These are phyloP conservation scores for Trichoderma simmonsii DNA, from an alignment of 2,329 filamentous ascomycete genomes.

Conservation along the genomic window DNA sequence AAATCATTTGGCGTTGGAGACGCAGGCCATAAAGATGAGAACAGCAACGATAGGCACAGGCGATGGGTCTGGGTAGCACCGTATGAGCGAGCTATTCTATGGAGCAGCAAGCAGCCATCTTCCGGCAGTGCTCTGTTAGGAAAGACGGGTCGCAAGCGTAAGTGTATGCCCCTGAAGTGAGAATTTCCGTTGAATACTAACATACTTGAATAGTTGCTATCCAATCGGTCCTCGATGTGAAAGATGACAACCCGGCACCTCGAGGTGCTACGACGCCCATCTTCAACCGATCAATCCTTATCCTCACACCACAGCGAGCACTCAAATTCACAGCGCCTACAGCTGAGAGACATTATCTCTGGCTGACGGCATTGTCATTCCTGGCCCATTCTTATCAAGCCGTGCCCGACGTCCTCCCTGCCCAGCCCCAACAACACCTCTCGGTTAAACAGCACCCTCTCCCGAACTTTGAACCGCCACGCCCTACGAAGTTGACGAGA, in stretches of 20 bases:
- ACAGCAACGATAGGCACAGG: slow-evolving; percentile 79
- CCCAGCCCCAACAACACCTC: slow-evolving; percentile 42
- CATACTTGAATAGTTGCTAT: slow-evolving; percentile 65
- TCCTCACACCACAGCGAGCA: slow-evolving; percentile 87
- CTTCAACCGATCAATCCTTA: slow-evolving; percentile 92
- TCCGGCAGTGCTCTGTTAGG: slow-evolving; percentile 85
- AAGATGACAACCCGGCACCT: slow-evolving; percentile 84
- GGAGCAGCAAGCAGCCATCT: slow-evolving; percentile 96
- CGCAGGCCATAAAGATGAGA: slow-evolving; percentile 63
- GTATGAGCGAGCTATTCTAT: slow-evolving; percentile 93
- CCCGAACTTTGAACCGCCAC: slow-evolving; percentile 51
- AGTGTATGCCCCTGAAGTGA: slow-evolving; percentile 42
- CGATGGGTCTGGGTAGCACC: slow-evolving; percentile 98
- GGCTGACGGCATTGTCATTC: slow-evolving; percentile 93
- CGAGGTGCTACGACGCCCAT: slow-evolving; percentile 57
- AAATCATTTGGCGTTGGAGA: slow-evolving; percentile 86
- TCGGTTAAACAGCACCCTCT: slow-evolving; percentile 37
- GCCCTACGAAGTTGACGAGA: slow-evolving; percentile 44
- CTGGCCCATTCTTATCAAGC: slow-evolving; percentile 84
- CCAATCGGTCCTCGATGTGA: slow-evolving; percentile 94
- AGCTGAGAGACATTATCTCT: slow-evolving; percentile 85
- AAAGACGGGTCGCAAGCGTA: slow-evolving; percentile 91
- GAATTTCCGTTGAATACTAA: not conserved
- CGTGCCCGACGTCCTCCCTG: slow-evolving; percentile 67
- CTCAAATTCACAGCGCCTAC: slow-evolving; percentile 89